These are phyloP conservation scores for Coemansia sp. DNA, from an alignment of 192 early-diverging fungal species.

Conservation along the genomic window DNA sequence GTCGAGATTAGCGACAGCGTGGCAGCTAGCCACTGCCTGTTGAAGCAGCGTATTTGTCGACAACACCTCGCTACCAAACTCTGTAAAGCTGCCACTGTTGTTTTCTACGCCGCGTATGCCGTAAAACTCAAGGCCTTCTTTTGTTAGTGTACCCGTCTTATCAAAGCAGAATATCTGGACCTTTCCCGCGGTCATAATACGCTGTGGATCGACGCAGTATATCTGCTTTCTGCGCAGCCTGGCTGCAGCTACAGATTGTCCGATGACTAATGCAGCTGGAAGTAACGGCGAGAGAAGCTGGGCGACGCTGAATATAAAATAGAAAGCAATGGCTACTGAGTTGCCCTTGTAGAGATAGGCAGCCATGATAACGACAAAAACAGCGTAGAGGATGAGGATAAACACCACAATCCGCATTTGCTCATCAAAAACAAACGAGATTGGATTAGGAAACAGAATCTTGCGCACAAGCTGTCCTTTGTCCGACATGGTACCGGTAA, in stretches of 20 bases:
- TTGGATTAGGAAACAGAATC: constrained; percentile 65
- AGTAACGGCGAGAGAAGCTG: constrained; percentile 68
- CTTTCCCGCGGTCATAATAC: constrained; percentile 64
- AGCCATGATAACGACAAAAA: constrained; percentile 47
- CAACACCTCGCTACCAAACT: constrained; percentile 9
- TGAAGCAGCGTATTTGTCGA: constrained; percentile 17
- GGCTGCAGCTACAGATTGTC: constrained; percentile 59
- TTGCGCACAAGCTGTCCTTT: constrained; percentile 66
- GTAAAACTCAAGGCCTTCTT: constrained; percentile 63
- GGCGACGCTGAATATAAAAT: constrained; percentile 64
- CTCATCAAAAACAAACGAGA: constrained; percentile 72
- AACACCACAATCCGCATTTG: constrained; percentile 65
- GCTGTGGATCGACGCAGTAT: constrained; percentile 61
- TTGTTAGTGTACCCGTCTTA: constrained; percentile 68
- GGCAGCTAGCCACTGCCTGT: constrained; percentile 55
- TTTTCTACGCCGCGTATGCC: constrained; percentile 42
- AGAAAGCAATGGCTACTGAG: constrained; percentile 64
- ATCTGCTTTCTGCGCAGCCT: constrained; percentile 59
- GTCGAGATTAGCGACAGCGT: constrained; percentile 58
- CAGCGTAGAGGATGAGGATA: constrained; percentile 43
- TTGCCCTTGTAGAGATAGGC: constrained; percentile 44
- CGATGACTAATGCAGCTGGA: constrained; percentile 62
- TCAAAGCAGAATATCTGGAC: constrained; percentile 66
- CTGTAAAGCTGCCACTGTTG: constrained; percentile 7
- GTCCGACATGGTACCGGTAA: constrained; percentile 56